Percentiles rank a stretch among this genome's conserved stretches.
Conservation (phyloP, 352 stramenopile genomes). For the Pythium periplocum region DNA sequence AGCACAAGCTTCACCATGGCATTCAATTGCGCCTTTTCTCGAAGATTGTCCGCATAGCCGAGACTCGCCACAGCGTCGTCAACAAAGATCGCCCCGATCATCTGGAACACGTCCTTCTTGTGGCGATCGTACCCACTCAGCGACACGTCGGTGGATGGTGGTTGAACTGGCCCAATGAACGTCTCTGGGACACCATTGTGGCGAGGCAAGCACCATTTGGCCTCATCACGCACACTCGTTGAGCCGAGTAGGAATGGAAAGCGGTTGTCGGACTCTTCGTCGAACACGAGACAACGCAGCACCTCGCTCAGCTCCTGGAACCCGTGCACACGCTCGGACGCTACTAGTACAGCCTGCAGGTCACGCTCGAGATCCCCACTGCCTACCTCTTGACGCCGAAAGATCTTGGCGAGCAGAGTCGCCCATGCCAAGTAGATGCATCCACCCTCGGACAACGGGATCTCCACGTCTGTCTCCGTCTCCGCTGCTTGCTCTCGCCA, state of each 20-base stretch:
- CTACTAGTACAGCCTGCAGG: slow-evolving; percentile 35
- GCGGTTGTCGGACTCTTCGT: slow-evolving; percentile 10
- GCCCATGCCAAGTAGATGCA: slow-evolving; percentile 54
- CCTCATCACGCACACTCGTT: slow-evolving; percentile 8
- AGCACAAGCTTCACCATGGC: slow-evolving; percentile 63
- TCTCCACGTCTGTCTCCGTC: slow-evolving; percentile 13
- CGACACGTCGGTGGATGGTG: neutral
- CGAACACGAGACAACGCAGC: slow-evolving; percentile 36
- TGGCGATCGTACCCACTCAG: slow-evolving; percentile 7
- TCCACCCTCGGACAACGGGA: slow-evolving; percentile 27
- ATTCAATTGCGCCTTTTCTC: slow-evolving; percentile 37
- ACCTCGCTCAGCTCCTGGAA: slow-evolving; percentile 55
- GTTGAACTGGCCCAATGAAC: neutral
- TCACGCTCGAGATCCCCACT: slow-evolving; percentile 23
- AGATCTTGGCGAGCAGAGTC: slow-evolving; percentile 36
- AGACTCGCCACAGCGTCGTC: slow-evolving; percentile 47
- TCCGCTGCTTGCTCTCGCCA: slow-evolving; percentile 13
- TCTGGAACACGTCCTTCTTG: slow-evolving; percentile 35
- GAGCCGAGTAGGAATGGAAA: slow-evolving; percentile 12
- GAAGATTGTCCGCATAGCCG: slow-evolving; percentile 47
- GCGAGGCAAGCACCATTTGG: slow-evolving; percentile 7
- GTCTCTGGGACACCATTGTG: slow-evolving; percentile 3
- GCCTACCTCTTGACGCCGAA: slow-evolving; percentile 8
- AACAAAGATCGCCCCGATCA: slow-evolving; percentile 49
- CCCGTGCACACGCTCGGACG: slow-evolving; percentile 33